phyloP scores from a whole-genome alignment of 2,329 filamentous ascomycete genomes.

The Fusarium sp. region DNA sequence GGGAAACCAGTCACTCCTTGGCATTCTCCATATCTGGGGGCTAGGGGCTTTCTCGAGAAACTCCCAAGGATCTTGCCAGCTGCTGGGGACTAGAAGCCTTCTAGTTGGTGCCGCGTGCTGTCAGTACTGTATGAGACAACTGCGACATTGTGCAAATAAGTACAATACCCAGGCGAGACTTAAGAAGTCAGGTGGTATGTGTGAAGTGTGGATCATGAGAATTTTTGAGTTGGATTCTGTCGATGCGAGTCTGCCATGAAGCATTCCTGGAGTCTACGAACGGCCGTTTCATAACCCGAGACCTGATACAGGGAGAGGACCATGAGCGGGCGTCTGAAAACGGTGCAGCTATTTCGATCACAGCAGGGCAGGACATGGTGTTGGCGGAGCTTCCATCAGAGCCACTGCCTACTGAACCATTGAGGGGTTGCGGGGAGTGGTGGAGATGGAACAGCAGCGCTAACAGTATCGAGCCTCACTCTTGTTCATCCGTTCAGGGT shows the following conservation, averaged over 20 bases:
- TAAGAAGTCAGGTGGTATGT: conserved; percentile 19
- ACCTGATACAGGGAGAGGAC: not conserved
- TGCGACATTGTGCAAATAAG: conserved; percentile 25
- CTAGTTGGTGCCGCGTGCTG: conserved; percentile 14
- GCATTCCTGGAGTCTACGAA: conserved; percentile 16
- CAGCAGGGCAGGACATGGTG: conserved; percentile 1
- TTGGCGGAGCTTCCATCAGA: conserved; percentile 13
- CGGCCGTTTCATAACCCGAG: conserved; percentile 14
- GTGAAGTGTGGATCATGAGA: conserved; percentile 13
- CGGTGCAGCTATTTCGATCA: conserved; percentile 9
- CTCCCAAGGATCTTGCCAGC: conserved; percentile 24
- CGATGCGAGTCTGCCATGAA: conserved; percentile 24
- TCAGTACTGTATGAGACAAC: conserved; percentile 16
- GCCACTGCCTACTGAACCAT: conserved; percentile 10
- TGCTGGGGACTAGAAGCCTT: conserved; percentile 34
- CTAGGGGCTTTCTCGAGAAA: conserved; percentile 6
- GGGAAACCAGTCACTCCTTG: conserved; percentile 38
- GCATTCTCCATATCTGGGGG: conserved; percentile 35
- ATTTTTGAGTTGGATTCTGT: conserved; percentile 26
- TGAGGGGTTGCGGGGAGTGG: conserved; percentile 28
- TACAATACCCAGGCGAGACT: conserved; percentile 10
- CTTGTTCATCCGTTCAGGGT: conserved; percentile 31
- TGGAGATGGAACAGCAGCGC: conserved; percentile 15
- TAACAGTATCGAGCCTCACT: conserved; percentile 35
- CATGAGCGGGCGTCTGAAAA: conserved; percentile 5